Evolutionary conservation across 257 asterid species (phyloP).

Genomic region (Przewalskia tangutica): DNA sequence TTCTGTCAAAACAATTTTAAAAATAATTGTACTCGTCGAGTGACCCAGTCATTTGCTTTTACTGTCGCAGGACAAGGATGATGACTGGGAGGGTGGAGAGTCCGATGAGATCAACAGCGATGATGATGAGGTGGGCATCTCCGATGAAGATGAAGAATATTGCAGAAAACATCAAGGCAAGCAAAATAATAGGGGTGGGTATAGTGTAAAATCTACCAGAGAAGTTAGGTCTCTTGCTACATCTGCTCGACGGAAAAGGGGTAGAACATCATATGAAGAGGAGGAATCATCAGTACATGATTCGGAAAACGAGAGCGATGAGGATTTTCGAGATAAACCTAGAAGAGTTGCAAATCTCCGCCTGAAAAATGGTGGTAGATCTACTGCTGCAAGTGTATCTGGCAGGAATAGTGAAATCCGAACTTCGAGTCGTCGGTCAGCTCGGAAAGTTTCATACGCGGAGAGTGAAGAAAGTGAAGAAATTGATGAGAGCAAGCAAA

Average conservation of each 20-base stretch:
- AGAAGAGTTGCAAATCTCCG: slow-evolving; percentile 46
- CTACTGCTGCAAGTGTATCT: slow-evolving; percentile 30
- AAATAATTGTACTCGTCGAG: not conserved
- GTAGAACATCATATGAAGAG: slow-evolving; percentile 46
- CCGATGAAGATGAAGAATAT: slow-evolving; percentile 63
- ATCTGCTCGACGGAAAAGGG: slow-evolving; percentile 53
- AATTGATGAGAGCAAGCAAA: slow-evolving; percentile 58
- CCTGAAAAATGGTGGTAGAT: slow-evolving; percentile 49
- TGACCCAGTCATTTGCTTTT: slow-evolving; percentile 7
- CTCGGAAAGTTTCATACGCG: slow-evolving; percentile 83
- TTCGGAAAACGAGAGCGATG: slow-evolving; percentile 63
- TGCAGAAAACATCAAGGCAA: slow-evolving; percentile 46
- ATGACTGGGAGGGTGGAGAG: slow-evolving; percentile 89
- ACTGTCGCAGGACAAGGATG: slow-evolving; percentile 52
- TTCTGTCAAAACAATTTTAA: not conserved
- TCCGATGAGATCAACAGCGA: slow-evolving; percentile 63
- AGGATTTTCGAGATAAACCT: slow-evolving; percentile 42
- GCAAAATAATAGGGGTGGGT: slow-evolving; percentile 47
- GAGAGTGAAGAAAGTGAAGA: slow-evolving; percentile 99
- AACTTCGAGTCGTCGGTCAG: slow-evolving; percentile 81
- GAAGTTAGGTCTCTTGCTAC: slow-evolving; percentile 34
- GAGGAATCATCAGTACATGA: slow-evolving; percentile 71
- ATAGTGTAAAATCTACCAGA: slow-evolving; percentile 47
- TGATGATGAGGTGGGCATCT: slow-evolving; percentile 59
- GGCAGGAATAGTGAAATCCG: slow-evolving; percentile 56